phyloP scores from a whole-genome alignment of 257 asterid genomes.

The Hygrophila difformis region DNA sequence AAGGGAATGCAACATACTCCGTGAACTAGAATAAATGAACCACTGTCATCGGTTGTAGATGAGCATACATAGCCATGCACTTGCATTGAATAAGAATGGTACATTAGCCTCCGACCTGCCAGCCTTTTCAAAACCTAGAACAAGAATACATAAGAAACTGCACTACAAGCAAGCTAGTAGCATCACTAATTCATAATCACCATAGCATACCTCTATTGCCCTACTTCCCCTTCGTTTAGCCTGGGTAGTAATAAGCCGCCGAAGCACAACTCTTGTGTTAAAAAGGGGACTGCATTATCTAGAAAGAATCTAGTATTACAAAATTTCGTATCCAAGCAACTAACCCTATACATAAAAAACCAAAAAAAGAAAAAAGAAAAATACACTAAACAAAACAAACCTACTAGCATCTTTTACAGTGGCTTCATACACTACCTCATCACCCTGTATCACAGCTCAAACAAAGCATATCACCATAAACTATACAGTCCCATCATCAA shows the following conservation, averaged over 20 bases:
- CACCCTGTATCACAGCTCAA: constrained; percentile 43
- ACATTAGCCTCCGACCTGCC: constrained; percentile 56
- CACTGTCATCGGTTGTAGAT: constrained; percentile 42
- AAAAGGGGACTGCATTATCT: constrained; percentile 66
- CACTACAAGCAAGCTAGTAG: neutral
- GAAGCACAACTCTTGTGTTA: constrained; percentile 73
- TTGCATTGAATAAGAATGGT: constrained; percentile 88
- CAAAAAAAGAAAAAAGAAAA: no score
- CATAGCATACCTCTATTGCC: constrained; percentile 68
- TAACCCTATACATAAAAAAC: neutral
- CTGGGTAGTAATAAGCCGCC: constrained; percentile 45
- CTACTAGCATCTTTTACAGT: constrained; percentile 67
- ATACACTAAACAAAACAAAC: constrained; percentile 29
- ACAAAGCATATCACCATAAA: neutral
- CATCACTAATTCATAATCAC: no score
- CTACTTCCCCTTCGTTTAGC: constrained; percentile 93
- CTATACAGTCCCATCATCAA: constrained; percentile 7
- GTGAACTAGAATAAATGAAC: constrained; percentile 75
- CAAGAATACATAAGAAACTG: constrained; percentile 6
- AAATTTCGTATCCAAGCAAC: neutral
- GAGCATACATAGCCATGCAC: constrained; percentile 87
- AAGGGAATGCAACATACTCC: constrained; percentile 49
- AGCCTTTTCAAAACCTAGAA: constrained; percentile 77
- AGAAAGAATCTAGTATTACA: constrained; percentile 20
- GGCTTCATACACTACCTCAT: constrained; percentile 80